Percentiles rank a stretch among this genome's conserved stretches.
phyloP scores from a whole-genome alignment of 1,284 basidiomycete species.

The Cryptococcus sp. region DNA sequence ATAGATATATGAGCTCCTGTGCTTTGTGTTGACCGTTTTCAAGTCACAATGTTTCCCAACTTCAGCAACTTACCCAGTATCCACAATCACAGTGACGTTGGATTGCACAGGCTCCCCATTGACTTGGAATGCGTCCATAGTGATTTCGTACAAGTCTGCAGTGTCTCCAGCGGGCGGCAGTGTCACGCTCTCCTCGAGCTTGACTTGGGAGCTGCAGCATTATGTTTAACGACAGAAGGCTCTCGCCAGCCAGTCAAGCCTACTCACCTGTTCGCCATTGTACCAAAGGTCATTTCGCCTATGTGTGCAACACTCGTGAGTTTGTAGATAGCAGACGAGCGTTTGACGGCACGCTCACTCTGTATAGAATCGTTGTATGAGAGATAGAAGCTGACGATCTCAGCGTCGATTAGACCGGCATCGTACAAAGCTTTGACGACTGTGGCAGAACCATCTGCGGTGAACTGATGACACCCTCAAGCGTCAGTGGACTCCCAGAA shows the following conservation, averaged over 20 bases:
- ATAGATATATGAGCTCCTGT: constrained; percentile 11
- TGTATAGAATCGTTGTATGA: constrained; percentile 7
- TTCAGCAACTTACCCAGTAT: constrained; percentile 6
- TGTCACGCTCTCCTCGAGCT: constrained; percentile 5
- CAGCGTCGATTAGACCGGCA: constrained; percentile 2
- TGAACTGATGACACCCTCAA: not conserved
- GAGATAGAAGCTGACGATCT: constrained; percentile 10
- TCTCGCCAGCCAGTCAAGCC: too few relatives aligned
- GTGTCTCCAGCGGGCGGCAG: constrained; percentile 5
- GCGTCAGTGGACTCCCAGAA: not conserved
- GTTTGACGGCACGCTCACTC: constrained; percentile 1
- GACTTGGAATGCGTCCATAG: constrained; percentile 4
- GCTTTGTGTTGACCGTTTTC: not conserved
- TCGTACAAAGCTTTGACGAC: constrained; percentile 11
- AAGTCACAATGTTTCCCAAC: not conserved
- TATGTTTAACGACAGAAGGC: not conserved
- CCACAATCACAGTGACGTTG: constrained; percentile 3
- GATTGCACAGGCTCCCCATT: not conserved
- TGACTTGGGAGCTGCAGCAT: constrained; percentile 7
- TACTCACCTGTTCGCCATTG: constrained; percentile 7
- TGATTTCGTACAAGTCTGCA: constrained; percentile 8
- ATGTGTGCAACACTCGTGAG: not conserved
- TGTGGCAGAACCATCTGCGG: constrained; percentile 5
- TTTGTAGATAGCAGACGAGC: too few relatives aligned
- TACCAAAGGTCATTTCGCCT: constrained; percentile 14